phyloP scores from a whole-genome alignment of 805 yeast species.

The Blastobotrys terrestris region DNA sequence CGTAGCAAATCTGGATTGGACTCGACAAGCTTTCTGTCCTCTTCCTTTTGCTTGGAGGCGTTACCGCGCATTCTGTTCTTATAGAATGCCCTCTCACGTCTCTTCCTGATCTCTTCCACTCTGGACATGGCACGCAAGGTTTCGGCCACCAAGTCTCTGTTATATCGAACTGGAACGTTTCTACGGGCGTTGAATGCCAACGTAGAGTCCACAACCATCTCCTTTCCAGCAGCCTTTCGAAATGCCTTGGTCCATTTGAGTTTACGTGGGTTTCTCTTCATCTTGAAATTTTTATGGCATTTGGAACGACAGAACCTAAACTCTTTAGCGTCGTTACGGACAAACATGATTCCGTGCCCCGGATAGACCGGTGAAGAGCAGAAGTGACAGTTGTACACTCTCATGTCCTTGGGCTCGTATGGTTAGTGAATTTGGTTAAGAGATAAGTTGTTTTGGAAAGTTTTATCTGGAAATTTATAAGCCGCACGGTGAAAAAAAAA shows the following conservation, averaged over 20 bases:
- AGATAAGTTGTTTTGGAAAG: not conserved
- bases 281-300: constrained; percentile 95
- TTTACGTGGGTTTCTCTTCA: constrained; percentile 97
- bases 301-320: constrained; percentile 96
- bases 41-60: constrained; percentile 74
- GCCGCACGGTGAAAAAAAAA: not conserved
- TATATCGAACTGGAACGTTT: constrained; percentile 95
- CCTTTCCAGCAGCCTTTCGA: constrained; percentile 98
- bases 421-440: not conserved
- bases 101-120: constrained; percentile 91
- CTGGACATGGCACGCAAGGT: constrained; percentile 94
- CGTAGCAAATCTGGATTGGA: constrained; percentile 81
- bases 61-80: constrained; percentile 99
- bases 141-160: constrained; percentile 90
- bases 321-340: constrained; percentile 96
- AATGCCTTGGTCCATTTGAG: constrained; percentile 98
- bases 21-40: constrained; percentile 85
- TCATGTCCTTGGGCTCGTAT: constrained; percentile 23
- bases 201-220: constrained; percentile 94
- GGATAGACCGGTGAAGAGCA: constrained; percentile 96
- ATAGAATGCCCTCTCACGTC: constrained; percentile 97
- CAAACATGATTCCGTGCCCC: constrained; percentile 94
- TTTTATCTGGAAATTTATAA: not conserved
- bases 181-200: constrained; percentile 95
- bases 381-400: constrained; percentile 71